Evolutionary conservation across 2,329 filamentous ascomycete genomes (phyloP), one percentile per base, ranked within the genome.

Genomic region (Ophiostoma ulmi): DNA sequence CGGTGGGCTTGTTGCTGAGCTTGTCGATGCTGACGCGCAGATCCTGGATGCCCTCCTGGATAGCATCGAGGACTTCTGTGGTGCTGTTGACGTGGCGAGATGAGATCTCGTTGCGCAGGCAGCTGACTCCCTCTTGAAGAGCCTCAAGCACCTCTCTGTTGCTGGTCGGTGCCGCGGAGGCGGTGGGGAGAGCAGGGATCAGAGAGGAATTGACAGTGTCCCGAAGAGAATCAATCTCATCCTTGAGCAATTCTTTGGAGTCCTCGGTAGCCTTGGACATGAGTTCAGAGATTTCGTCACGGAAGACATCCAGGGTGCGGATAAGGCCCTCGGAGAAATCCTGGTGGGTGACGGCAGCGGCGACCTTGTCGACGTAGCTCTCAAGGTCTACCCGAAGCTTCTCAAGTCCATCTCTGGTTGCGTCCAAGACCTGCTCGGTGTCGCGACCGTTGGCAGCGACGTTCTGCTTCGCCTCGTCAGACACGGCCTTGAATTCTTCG

Each of bases 401-500:
- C 75, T 97, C 93, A 17, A 97, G 85, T 0, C 93, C 93, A 77
- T 97, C 92, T 75, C 93, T 94, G 63, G 96, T 90, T 0, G 93
- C 91, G 78, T 95, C 92, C 5, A 97, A 83, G 14, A 97, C 89
- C 78, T 97, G 92, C 78, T 97, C 93, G 0, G 93, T 94, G 77
- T 95, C 92, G 71, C 89, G 86, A 58, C 91, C 92, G 75, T 89
- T 92, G 73, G 91, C 90, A 3, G 91, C 88, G 26, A 92, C 90
- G 75, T 93, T 94, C 75, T 94, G 87, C 78, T 94, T 93, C 13
- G 87, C 85, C 75, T 89, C 87, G 38, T 88, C 84, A 0, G 87
- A 88, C 1, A 88, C 81, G 2, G 84, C 81, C 73, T 82, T 83
- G 77, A 90, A 88, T 76, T 90, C 88, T 1, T 82, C 80, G 52